A percentile compares a stretch with the other conserved stretches of the same genome.
Conservation (phyloP, 257 asterid species). For the Osmanthus fragrans region DNA sequence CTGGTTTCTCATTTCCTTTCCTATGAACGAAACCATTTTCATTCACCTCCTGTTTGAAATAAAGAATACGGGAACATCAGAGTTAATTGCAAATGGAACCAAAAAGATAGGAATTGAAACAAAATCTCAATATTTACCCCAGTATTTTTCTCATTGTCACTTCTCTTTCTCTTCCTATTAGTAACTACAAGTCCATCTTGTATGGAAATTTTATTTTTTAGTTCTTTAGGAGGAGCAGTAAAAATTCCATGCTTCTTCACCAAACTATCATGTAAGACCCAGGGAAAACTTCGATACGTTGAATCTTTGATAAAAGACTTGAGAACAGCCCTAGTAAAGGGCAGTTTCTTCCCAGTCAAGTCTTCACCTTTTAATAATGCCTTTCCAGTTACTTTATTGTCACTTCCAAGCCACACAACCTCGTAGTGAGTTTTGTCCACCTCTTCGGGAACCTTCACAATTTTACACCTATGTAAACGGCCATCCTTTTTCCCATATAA, state of each 20-base stretch:
- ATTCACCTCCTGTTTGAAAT: constrained; percentile 38
- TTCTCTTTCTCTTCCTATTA: constrained; percentile 70
- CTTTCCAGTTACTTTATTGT: constrained; percentile 49
- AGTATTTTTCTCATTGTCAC: constrained; percentile 49
- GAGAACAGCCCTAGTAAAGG: constrained; percentile 72
- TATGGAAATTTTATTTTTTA: constrained; percentile 45
- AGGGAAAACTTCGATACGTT: constrained; percentile 78
- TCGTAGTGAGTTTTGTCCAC: constrained; percentile 57
- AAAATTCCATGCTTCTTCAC: constrained; percentile 78
- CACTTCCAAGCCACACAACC: constrained; percentile 76
- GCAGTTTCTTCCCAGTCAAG: constrained; percentile 60
- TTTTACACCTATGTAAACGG: constrained; percentile 61
- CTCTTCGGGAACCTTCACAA: constrained; percentile 58
- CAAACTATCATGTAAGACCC: constrained; percentile 86
- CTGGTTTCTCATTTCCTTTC: constrained; percentile 34
- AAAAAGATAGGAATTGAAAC: constrained; percentile 12
- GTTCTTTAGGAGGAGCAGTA: constrained; percentile 59
- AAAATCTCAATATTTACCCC: constrained; percentile 43
- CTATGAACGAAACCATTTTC: constrained; percentile 24
- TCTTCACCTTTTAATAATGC: constrained; percentile 57
- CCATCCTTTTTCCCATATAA: constrained; percentile 71
- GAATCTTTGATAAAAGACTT: constrained; percentile 89
- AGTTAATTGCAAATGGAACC: constrained; percentile 18
- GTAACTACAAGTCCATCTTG: constrained; percentile 71
- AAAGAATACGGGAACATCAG: constrained; percentile 22